Percentiles rank a stretch among this genome's conserved stretches.
Evolutionary conservation across 352 stramenopile species (phyloP).

Genomic region (Thraustotheca clavata): DNA sequence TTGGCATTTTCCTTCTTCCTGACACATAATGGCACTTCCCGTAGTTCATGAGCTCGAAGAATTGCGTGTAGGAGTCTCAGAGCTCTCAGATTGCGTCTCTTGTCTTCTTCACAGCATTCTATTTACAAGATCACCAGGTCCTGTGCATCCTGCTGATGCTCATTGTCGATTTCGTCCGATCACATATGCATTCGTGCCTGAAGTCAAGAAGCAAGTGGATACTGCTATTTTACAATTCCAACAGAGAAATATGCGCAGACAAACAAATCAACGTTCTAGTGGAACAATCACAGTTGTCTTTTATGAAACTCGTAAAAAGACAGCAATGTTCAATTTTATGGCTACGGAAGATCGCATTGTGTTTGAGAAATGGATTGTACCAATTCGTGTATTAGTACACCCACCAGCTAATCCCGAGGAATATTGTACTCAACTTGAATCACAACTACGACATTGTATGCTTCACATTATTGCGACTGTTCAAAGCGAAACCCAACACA

Average conservation of each 20-base stretch:
- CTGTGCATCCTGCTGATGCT: conserved; percentile 60
- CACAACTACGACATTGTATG: conserved; percentile 46
- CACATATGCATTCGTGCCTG: conserved; percentile 67
- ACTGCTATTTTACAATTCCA: conserved; percentile 34
- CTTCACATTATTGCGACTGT: conserved; percentile 67
- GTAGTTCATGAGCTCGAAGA: conserved; percentile 45
- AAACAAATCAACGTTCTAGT: neutral
- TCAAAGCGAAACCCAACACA: conserved; percentile 63
- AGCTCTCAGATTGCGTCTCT: conserved; percentile 54
- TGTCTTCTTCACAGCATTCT: conserved; percentile 73
- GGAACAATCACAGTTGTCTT: conserved; percentile 63
- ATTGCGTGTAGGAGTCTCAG: conserved; percentile 41
- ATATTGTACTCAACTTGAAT: conserved; percentile 13
- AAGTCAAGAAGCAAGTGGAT: conserved; percentile 74
- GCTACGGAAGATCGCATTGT: conserved; percentile 78
- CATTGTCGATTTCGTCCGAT: conserved; percentile 71
- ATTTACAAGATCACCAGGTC: conserved; percentile 63
- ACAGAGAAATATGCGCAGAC: conserved; percentile 13
- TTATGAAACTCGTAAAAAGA: conserved; percentile 76
- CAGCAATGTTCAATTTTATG: conserved; percentile 74
- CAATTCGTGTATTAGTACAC: conserved; percentile 37
- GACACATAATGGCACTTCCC: no score
- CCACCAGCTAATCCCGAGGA: conserved; percentile 11
- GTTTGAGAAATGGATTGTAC: conserved; percentile 81
- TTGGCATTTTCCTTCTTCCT: no score